phyloP scores from a whole-genome alignment of 441 rosid species.

The Sinapis alba region DNA sequence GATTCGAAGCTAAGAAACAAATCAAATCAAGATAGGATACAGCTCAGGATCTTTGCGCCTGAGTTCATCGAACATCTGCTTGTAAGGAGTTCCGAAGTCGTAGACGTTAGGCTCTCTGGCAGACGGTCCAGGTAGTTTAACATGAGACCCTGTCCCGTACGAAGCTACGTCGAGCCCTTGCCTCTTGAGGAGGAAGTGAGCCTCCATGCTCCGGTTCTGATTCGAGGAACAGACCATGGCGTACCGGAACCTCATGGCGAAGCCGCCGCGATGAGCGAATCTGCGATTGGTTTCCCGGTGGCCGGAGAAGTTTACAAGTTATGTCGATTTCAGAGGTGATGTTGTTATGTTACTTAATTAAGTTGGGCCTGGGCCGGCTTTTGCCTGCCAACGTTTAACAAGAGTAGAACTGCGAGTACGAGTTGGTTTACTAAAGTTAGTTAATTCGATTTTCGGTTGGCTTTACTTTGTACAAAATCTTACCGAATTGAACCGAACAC shows the following conservation, averaged over 20 bases:
- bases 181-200: constrained; percentile 76
- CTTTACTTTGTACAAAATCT: not conserved
- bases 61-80: constrained; percentile 7
- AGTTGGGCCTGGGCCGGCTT: constrained; percentile 14
- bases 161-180: constrained; percentile 89
- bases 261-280: constrained; percentile 9
- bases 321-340: not conserved
- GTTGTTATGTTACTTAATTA: not conserved
- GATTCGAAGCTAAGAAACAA: not conserved
- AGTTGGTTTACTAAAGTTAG: too few relatives aligned
- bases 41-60: constrained; percentile 78
- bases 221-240: constrained; percentile 98
- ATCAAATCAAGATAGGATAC: constrained; percentile 50
- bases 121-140: constrained; percentile 95
- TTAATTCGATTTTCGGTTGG: not conserved
- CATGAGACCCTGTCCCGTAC: constrained; percentile 91
- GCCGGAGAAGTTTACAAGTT: not conserved
- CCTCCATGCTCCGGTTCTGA: constrained; percentile 98
- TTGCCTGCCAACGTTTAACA: too few relatives aligned
- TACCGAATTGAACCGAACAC: not conserved
- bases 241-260: constrained; percentile 63
- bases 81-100: not conserved
- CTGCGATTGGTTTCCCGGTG: not conserved
- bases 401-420: too few relatives aligned
- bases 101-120: constrained; percentile 72